These are phyloP conservation scores for Galerina marginata DNA, from an alignment of 768 basidiomycete genomes.

Conservation along the genomic window DNA sequence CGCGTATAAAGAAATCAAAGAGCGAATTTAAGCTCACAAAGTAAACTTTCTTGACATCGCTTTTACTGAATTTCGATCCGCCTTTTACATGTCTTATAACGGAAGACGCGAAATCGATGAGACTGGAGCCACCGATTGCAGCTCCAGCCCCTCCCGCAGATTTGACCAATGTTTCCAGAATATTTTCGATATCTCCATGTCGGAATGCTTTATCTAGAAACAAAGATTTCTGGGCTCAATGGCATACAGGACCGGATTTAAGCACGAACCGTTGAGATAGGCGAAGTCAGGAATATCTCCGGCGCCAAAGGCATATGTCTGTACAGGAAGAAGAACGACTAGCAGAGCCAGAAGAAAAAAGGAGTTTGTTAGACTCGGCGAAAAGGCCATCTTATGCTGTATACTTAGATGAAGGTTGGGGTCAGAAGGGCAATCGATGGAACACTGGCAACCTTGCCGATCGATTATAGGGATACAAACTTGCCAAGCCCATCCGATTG, in stretches of 20 bases:
- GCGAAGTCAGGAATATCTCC: conserved; percentile 78
- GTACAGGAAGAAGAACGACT: conserved; percentile 47
- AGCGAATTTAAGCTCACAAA: conserved; percentile 46
- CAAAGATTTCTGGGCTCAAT: conserved; percentile 6
- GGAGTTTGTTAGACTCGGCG: conserved; percentile 32
- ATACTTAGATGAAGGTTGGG: not conserved
- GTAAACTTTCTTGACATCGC: conserved; percentile 72
- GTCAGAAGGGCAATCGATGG: conserved; percentile 5
- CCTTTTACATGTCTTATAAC: conserved; percentile 50
- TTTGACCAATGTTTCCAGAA: conserved; percentile 65
- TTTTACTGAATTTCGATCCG: conserved; percentile 64
- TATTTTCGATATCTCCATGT: conserved; percentile 78
- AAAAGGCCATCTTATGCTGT: conserved; percentile 29
- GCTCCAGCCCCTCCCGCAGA: conserved; percentile 45
- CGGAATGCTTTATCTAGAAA: conserved; percentile 69
- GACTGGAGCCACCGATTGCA: conserved; percentile 37
- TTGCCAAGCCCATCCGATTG: conserved; percentile 20
- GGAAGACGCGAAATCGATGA: conserved; percentile 56
- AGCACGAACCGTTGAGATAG: conserved; percentile 59
- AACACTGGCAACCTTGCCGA: not conserved
- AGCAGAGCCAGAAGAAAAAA: conserved; percentile 43
- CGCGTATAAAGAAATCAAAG: no score
- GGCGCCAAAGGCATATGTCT: conserved; percentile 60
- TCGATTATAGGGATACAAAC: not conserved
- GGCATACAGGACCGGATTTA: not conserved